Evolutionary conservation across 2,329 filamentous ascomycete species (phyloP).

Genomic region (Septoria linicola): DNA sequence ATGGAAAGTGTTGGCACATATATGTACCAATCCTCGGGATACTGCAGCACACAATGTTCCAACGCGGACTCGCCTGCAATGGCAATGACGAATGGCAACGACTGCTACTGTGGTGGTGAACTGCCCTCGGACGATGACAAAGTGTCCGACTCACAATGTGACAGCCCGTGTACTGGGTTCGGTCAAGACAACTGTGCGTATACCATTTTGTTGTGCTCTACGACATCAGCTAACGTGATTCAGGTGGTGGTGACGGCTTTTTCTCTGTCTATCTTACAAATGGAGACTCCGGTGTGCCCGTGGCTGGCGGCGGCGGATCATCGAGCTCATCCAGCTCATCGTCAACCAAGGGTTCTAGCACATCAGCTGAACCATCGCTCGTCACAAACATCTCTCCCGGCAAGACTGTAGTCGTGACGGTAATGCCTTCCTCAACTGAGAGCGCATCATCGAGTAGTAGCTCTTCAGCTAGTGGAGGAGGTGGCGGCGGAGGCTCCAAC

Average conservation of each 20-base stretch:
- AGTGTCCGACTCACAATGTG: slow-evolving; percentile 61
- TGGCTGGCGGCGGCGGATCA: neutral
- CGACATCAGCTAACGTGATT: slow-evolving; percentile 10
- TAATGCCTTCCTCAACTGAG: slow-evolving; percentile 28
- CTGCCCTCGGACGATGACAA: slow-evolving; percentile 63
- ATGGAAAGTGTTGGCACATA: slow-evolving; percentile 51
- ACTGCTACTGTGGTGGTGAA: slow-evolving; percentile 72
- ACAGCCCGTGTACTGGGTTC: slow-evolving; percentile 54
- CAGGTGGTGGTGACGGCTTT: slow-evolving; percentile 59
- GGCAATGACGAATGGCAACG: slow-evolving; percentile 61
- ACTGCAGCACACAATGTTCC: slow-evolving; percentile 55
- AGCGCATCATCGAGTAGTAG: slow-evolving; percentile 49
- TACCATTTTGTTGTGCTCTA: neutral
- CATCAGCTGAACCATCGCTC: slow-evolving; percentile 27
- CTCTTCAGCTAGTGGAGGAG: slow-evolving; percentile 35
- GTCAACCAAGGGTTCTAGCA: slow-evolving; percentile 20
- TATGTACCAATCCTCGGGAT: slow-evolving; percentile 56
- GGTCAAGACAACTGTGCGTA: slow-evolving; percentile 18
- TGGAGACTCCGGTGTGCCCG: neutral
- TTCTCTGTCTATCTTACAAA: slow-evolving; percentile 54
- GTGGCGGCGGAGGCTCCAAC: slow-evolving; percentile 51
- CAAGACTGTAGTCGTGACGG: slow-evolving; percentile 39
- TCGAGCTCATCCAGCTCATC: slow-evolving; percentile 21
- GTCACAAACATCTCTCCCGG: slow-evolving; percentile 37
- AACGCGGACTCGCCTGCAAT: slow-evolving; percentile 56